Base-by-base conservation (phyloP, 2,329 filamentous ascomycete species). In the Monosporascus sp. region DNA sequence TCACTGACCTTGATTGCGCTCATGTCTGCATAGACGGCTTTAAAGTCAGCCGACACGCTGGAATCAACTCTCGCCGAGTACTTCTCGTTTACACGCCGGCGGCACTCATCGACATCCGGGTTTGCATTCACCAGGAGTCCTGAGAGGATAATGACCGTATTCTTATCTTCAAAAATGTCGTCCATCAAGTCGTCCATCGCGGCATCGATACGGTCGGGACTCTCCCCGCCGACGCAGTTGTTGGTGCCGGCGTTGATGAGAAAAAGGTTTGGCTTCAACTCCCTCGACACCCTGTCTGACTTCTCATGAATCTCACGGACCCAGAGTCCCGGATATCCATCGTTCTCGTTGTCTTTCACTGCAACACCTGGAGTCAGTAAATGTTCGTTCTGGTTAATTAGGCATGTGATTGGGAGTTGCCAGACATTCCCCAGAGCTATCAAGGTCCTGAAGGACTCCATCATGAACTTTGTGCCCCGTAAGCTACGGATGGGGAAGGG, bases 31-130 rank as follows among this genome's bases (percentile, higher is more conserved):
- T 73, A 57, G 18, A 72, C 62, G n/a, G 75, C 54, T 50, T 62
- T 65, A 24, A 14, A 14, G 17, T 15, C 42, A 15, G 11, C 42
- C 8, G 8, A 14, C 15, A 14, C 24, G 24, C 22, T 24, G 15
- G 24, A 14, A 17, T 24, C 88, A 52, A 90, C 77, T 85, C 90
- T 94, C 0, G 88, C 79, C 0, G 90, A 89, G 49, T 85, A 83
- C 11, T 75, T 80, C 57, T 84, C 84, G 48, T 84, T 83, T n/a
- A 91, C 77, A 11, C 78, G 58, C 64, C 22, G 9, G 20, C 14
- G 20, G 42, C 42, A 46, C 20, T 20, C 42, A 15, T 24, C 42
- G 24, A 25, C 42, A 15, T 46, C 24, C 20, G 11, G 8, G 3
- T 46, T 46, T 15, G 22, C 24, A 24, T 46, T 46, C n/a, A 27